Percentiles rank a stretch among this genome's conserved stretches.
These are phyloP conservation scores for Toxoplasma gondii DNA, from an alignment of 169 alveolate genomes.

Conservation along the genomic window DNA sequence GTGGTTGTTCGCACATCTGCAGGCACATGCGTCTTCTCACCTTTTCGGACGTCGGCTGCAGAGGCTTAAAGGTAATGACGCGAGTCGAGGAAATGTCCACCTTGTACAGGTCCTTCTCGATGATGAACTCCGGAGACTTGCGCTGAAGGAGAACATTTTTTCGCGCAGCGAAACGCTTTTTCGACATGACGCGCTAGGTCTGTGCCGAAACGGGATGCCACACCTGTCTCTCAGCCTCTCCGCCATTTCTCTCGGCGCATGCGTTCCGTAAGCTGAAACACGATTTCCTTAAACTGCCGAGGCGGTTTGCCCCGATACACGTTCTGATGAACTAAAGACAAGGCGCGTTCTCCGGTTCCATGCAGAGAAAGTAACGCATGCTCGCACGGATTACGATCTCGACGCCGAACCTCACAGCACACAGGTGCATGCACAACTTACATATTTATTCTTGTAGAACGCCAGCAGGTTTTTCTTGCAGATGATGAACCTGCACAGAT, in stretches of 20 bases:
- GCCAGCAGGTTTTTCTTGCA: conserved; percentile 66
- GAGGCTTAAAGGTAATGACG: background rate
- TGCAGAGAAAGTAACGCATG: background rate
- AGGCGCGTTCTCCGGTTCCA: no score
- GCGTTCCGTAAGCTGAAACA: no score
- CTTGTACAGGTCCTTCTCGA: background rate
- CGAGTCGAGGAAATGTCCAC: background rate
- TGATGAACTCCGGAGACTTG: background rate
- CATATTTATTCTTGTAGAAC: conserved; percentile 64
- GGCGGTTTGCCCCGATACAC: no score
- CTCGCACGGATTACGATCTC: background rate
- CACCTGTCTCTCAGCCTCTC: background rate
- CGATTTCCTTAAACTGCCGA: no score
- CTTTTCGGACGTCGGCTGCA: background rate
- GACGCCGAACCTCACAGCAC: background rate
- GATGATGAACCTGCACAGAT: conserved; percentile 56
- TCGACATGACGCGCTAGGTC: background rate
- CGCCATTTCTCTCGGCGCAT: no score
- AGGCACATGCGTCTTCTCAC: background rate
- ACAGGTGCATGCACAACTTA: background rate
- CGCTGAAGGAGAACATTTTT: background rate
- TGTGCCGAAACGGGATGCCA: background rate
- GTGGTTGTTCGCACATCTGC: no score
- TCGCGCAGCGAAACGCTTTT: background rate
- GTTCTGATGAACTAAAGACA: no score